A percentile compares a stretch with the other conserved stretches of the same genome.
phyloP scores from a whole-genome alignment of 164 flowering plant genomes.

The Nymphaea colorata region DNA sequence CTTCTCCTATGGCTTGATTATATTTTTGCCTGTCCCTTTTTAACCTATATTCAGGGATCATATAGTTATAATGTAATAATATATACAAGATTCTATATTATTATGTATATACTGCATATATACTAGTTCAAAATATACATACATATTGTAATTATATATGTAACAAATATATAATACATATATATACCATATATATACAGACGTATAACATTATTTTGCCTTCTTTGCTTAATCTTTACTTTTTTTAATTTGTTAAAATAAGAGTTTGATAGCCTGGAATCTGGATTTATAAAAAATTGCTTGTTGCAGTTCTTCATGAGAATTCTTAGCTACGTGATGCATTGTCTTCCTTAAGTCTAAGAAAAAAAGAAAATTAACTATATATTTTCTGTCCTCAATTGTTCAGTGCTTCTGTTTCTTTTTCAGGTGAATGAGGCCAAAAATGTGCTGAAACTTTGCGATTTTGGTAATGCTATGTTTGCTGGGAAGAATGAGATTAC shows the following conservation, averaged over 20 bases:
- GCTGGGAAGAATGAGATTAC: constrained; percentile 98
- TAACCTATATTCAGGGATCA: too few relatives aligned
- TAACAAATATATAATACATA: too few relatives aligned
- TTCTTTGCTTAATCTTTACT: not conserved
- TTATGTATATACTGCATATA: too few relatives aligned
- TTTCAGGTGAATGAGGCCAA: constrained; percentile 89
- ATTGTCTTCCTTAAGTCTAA: too few relatives aligned
- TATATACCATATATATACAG: too few relatives aligned
- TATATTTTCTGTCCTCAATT: not conserved
- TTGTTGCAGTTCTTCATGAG: not conserved
- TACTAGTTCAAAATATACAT: too few relatives aligned
- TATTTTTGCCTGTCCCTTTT: too few relatives aligned
- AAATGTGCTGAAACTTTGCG: constrained; percentile 94
- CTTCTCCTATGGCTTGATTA: too few relatives aligned
- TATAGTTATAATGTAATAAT: too few relatives aligned
- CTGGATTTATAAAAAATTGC: not conserved
- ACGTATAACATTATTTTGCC: constrained; percentile 54
- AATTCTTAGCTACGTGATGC: not conserved
- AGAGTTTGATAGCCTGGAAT: too few relatives aligned
- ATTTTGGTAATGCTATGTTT: constrained; percentile 99
- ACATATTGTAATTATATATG: too few relatives aligned
- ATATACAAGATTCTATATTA: too few relatives aligned
- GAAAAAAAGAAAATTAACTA: not conserved
- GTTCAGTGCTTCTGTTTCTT: not conserved
- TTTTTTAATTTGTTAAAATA: not conserved